Evolutionary conservation across 1,284 basidiomycete species (phyloP).

Genomic region (Lignosus rhinocerotis): DNA sequence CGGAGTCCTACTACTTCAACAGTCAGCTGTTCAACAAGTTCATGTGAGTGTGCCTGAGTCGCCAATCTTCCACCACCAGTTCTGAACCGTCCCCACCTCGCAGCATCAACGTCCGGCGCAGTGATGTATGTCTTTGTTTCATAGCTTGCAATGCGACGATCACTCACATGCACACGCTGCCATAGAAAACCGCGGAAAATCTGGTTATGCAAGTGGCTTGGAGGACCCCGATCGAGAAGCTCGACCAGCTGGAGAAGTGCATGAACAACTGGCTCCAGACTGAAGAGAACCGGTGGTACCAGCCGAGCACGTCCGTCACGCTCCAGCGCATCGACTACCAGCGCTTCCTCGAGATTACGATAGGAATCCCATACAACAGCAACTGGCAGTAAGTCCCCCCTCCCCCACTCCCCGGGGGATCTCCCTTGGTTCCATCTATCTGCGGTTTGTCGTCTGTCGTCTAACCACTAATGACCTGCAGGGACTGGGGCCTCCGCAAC

Average conservation of each 20-base stretch:
- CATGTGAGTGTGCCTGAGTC: conserved; percentile 49
- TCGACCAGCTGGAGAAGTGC: conserved; percentile 63
- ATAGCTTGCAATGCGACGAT: background rate
- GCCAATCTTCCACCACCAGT: background rate
- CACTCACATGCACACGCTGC: background rate
- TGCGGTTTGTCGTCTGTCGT: too few relatives aligned
- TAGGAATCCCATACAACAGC: conserved; percentile 65
- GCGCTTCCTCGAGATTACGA: conserved; percentile 63
- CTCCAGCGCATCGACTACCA: conserved; percentile 65
- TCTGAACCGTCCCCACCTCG: conserved; percentile 2
- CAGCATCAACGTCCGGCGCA: conserved; percentile 71
- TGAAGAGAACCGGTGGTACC: conserved; percentile 76
- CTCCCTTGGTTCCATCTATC: background rate
- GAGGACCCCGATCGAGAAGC: conserved; percentile 68
- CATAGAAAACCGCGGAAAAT: conserved; percentile 66
- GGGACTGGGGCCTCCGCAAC: conserved; percentile 64
- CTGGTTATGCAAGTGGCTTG: conserved; percentile 72
- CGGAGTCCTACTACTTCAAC: conserved; percentile 78
- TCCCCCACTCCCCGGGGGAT: background rate
- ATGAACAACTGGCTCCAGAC: conserved; percentile 73
- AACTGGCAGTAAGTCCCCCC: conserved; percentile 28
- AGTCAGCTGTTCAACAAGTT: conserved; percentile 71
- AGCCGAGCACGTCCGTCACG: conserved; percentile 61
- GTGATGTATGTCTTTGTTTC: conserved; percentile 45
- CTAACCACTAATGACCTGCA: background rate